Percentiles rank a stretch among this genome's conserved stretches.
These are phyloP conservation scores for Dacryopinax primogenitus DNA, from an alignment of 768 basidiomycete genomes.

Conservation along the genomic window DNA sequence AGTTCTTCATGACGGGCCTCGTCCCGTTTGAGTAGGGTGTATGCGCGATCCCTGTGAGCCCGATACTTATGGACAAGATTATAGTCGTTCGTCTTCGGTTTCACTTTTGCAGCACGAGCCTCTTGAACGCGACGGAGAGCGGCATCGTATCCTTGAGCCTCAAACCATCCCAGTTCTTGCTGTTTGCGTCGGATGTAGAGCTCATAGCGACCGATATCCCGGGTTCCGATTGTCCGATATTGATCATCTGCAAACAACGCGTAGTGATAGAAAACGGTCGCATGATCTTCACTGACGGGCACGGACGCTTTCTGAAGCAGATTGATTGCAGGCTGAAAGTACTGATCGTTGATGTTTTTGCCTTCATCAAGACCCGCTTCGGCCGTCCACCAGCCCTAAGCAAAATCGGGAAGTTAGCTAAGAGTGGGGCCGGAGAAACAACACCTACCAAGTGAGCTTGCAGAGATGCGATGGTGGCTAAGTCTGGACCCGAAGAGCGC, in stretches of 20 bases:
- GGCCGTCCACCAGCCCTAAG: constrained; percentile 79
- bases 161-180: constrained; percentile 34
- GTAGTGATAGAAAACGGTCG: constrained; percentile 57
- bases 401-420: not conserved
- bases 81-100: constrained; percentile 16
- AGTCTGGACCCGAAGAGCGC: not conserved
- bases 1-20: constrained; percentile 33
- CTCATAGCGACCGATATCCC: constrained; percentile 56
- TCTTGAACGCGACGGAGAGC: constrained; percentile 30
- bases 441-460: constrained; percentile 52
- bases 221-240: constrained; percentile 54
- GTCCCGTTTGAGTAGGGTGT: constrained; percentile 43
- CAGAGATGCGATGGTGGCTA: constrained; percentile 12
- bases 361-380: constrained; percentile 76
- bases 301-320: constrained; percentile 22
- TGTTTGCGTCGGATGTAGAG: constrained; percentile 60
- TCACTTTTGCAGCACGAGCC: constrained; percentile 27
- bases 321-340: constrained; percentile 52
- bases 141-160: constrained; percentile 1
- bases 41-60: constrained; percentile 27
- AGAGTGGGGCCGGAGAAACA: not conserved
- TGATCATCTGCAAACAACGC: constrained; percentile 85
- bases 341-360: constrained; percentile 50
- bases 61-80: constrained; percentile 10
- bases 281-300: constrained; percentile 13